phyloP scores from a whole-genome alignment of 495 filamentous ascomycete species.

The Annulohypoxylon stygium region DNA sequence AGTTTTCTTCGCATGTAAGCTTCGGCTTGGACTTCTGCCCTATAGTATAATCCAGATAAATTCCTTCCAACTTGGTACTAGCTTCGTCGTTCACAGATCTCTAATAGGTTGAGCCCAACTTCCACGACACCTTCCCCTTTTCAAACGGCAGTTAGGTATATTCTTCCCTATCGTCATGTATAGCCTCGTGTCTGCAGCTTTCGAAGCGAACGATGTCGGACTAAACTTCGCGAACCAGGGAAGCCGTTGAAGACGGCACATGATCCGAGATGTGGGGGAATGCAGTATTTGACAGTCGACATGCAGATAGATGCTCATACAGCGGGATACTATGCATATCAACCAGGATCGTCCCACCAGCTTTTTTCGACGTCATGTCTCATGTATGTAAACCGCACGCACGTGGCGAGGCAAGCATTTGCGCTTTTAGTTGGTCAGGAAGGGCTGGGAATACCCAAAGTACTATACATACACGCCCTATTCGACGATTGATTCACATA shows the following conservation, averaged over 20 bases:
- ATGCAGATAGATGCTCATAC: slow-evolving; percentile 25
- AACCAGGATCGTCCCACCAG: slow-evolving; percentile 24
- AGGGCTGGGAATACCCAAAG: slow-evolving; percentile 27
- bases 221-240: neutral
- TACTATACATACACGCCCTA: slow-evolving; percentile 28
- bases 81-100: slow-evolving; percentile 6
- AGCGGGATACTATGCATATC: slow-evolving; percentile 29
- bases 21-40: slow-evolving; percentile 6
- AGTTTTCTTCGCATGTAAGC: neutral
- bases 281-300: slow-evolving; percentile 15
- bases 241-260: slow-evolving; percentile 14
- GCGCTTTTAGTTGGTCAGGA: slow-evolving; percentile 7
- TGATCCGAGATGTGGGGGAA: slow-evolving; percentile 35
- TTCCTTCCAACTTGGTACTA: slow-evolving; percentile 24
- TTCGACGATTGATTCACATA: slow-evolving; percentile 26
- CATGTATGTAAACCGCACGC: slow-evolving; percentile 24
- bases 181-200: slow-evolving; percentile 3
- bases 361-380: slow-evolving; percentile 34
- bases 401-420: slow-evolving; percentile 45
- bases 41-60: slow-evolving; percentile 4
- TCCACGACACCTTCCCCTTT: slow-evolving; percentile 10
- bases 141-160: neutral
- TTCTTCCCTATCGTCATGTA: neutral
- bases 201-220: slow-evolving; percentile 7
- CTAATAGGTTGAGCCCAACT: slow-evolving; percentile 8